These are phyloP conservation scores for Simmondsia chinensis DNA, from an alignment of 148 eudicot genomes.

Conservation along the genomic window DNA sequence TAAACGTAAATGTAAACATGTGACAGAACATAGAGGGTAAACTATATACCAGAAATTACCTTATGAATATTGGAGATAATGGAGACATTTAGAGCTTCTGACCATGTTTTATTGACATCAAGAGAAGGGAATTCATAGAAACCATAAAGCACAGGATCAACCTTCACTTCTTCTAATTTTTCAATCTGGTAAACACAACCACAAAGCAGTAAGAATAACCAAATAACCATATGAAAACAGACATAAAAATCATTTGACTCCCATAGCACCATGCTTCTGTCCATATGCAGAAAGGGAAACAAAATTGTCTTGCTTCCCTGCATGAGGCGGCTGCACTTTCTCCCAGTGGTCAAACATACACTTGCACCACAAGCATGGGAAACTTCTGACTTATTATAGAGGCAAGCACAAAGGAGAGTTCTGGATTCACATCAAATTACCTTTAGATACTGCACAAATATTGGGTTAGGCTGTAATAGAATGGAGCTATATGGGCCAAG, in stretches of 20 bases:
- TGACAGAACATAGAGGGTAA: too few relatives aligned
- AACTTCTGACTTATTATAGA: too few relatives aligned
- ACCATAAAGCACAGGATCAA: slow-evolving; percentile 38
- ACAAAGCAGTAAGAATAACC: background rate
- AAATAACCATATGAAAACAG: background rate
- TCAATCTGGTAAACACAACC: slow-evolving; percentile 25
- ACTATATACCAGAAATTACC: slow-evolving; percentile 25
- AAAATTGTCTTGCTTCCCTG: too few relatives aligned
- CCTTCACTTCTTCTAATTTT: slow-evolving; percentile 17
- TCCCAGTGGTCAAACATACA: too few relatives aligned
- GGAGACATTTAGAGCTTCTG: slow-evolving; percentile 28
- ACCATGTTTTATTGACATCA: slow-evolving; percentile 29
- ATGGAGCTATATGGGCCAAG: slow-evolving; percentile 72
- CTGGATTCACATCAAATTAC: slow-evolving; percentile 22
- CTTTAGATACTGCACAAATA: slow-evolving; percentile 59
- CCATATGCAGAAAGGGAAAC: too few relatives aligned
- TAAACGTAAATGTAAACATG: too few relatives aligned
- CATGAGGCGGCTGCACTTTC: too few relatives aligned
- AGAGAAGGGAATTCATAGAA: slow-evolving; percentile 27
- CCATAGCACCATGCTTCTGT: background rate
- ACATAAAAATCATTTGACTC: background rate
- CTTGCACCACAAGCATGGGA: too few relatives aligned
- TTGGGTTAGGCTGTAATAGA: slow-evolving; percentile 47
- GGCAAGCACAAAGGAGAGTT: too few relatives aligned
- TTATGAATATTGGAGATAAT: slow-evolving; percentile 31